Evolutionary conservation across 306 rosid genomes (phyloP).

Genomic region (Prunus armeniaca): DNA sequence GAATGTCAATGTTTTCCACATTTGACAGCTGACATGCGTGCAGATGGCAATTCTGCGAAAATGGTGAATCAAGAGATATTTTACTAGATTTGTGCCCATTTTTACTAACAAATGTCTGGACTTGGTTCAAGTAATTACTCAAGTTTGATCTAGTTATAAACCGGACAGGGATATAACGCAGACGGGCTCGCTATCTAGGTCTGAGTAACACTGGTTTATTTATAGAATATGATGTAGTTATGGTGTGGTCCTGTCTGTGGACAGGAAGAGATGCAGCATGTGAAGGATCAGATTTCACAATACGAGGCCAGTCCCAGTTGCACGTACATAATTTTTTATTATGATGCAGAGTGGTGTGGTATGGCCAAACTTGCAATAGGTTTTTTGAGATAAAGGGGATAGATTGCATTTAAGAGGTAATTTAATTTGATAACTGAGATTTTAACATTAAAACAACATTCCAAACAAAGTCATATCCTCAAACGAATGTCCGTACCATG

Average conservation of each 20-base stretch:
- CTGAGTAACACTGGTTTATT: background rate
- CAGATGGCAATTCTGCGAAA: background rate
- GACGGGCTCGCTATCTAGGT: background rate
- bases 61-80: background rate
- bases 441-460: background rate
- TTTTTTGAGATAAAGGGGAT: too few relatives aligned
- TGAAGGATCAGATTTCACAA: constrained; percentile 21
- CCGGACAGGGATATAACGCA: background rate
- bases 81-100: background rate
- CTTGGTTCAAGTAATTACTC: background rate
- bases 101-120: background rate
- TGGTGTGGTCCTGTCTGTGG: background rate
- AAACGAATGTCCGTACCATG: background rate
- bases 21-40: background rate
- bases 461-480: background rate
- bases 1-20: background rate
- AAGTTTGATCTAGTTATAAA: background rate
- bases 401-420: background rate
- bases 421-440: constrained; percentile 4
- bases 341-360: background rate
- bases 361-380: background rate
- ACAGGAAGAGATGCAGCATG: constrained; percentile 22
- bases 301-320: background rate
- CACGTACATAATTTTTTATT: background rate
- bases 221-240: background rate